A percentile compares a stretch with the other conserved stretches of the same genome.
Conservation (phyloP, 1,284 basidiomycete genomes). For the Sphaerobolus stellatus region DNA sequence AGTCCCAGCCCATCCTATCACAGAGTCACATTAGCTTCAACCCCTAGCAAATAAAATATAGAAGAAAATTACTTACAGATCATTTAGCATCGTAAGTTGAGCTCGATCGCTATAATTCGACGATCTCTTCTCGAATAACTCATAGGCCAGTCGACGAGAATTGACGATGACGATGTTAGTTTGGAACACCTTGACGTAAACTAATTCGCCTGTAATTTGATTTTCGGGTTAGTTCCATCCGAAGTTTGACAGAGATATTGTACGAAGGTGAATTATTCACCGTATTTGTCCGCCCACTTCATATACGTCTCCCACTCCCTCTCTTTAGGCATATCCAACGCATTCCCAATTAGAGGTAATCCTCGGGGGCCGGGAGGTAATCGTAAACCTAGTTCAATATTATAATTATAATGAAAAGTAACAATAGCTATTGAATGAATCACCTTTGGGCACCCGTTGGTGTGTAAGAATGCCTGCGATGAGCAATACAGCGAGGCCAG, state of each 20-base stretch:
- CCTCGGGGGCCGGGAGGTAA: neutral
- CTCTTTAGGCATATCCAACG: neutral
- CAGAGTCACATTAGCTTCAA: neutral
- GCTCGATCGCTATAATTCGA: neutral
- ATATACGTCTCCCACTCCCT: neutral
- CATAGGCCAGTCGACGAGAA: neutral
- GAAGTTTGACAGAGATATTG: neutral
- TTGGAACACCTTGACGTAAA: neutral
- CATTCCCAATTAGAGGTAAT: neutral
- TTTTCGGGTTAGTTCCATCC: neutral
- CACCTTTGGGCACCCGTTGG: too few relatives aligned
- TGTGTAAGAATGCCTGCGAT: too few relatives aligned
- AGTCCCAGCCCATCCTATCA: conserved; percentile 49
- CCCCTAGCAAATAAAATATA: neutral
- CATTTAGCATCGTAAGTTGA: neutral
- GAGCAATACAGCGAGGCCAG: too few relatives aligned
- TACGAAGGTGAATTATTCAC: neutral
- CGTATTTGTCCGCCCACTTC: neutral
- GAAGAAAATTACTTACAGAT: neutral
- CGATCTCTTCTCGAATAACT: neutral
- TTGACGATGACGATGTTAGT: neutral
- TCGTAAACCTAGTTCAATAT: too few relatives aligned
- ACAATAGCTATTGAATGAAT: too few relatives aligned
- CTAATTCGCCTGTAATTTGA: neutral
- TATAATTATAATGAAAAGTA: too few relatives aligned